Evolutionary conservation across 1,139 yeast species (phyloP).

Genomic region (Groenewaldozyma sp.): DNA sequence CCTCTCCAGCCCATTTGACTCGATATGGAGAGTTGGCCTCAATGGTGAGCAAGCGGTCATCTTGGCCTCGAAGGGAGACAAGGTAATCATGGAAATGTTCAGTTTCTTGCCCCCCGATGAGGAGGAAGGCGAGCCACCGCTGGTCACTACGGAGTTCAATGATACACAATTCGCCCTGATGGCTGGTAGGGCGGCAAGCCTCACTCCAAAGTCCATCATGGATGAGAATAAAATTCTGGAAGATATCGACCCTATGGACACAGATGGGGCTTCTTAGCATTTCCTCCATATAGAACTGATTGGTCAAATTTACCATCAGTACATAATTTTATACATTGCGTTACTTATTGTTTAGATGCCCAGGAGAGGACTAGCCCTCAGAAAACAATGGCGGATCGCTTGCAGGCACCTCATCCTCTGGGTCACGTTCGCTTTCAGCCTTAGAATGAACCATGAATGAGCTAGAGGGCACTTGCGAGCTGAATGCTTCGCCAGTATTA

Average conservation of each 20-base stretch:
- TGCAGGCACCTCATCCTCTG: background rate
- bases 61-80: conserved; percentile 29
- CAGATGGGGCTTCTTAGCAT: background rate
- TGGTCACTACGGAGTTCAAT: background rate
- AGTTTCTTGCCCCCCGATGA: conserved; percentile 27
- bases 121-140: conserved; percentile 1
- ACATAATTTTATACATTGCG: too few relatives aligned
- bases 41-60: conserved; percentile 34
- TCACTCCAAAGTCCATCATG: too few relatives aligned
- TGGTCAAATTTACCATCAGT: too few relatives aligned
- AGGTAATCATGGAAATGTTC: conserved; percentile 32
- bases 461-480: conserved; percentile 1
- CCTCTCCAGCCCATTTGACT: conserved; percentile 29
- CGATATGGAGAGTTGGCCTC: conserved; percentile 37
- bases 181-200: background rate
- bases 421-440: background rate
- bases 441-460: background rate
- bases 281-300: background rate
- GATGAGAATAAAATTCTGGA: background rate
- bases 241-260: background rate
- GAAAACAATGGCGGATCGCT: conserved; percentile 1
- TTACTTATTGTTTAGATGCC: too few relatives aligned
- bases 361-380: background rate
- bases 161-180: background rate
- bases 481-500: conserved; percentile 10